These are phyloP conservation scores for Aspergillus thermomutatus DNA, from an alignment of 2,329 filamentous ascomycete species.

Conservation along the genomic window DNA sequence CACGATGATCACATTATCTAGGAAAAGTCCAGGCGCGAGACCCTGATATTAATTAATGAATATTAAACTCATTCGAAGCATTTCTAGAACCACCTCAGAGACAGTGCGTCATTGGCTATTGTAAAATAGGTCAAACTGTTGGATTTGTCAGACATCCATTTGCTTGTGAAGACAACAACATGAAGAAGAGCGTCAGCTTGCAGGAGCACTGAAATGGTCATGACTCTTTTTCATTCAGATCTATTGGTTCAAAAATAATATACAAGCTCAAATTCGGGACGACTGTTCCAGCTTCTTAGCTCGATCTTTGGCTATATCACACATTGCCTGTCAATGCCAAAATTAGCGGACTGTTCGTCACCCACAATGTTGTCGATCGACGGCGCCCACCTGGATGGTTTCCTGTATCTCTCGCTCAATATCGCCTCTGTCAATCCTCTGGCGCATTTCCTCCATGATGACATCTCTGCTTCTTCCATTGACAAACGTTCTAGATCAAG, in stretches of 20 bases:
- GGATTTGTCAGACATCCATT: not conserved
- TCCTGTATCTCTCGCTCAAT: constrained; percentile 65
- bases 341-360: not conserved
- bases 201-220: not conserved
- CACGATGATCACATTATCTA: not conserved
- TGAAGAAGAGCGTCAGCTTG: not conserved
- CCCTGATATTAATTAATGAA: not conserved
- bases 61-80: not conserved
- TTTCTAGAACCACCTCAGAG: not conserved
- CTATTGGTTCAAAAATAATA: not conserved
- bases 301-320: constrained; percentile 80
- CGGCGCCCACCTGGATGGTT: constrained; percentile 64
- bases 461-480: constrained; percentile 70
- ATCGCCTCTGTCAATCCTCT: constrained; percentile 67
- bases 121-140: not conserved
- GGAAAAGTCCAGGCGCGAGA: too few species aligned
- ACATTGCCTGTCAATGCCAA: constrained; percentile 68
- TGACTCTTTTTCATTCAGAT: not conserved
- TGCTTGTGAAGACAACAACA: not conserved
- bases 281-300: constrained; percentile 57
- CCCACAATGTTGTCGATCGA: not conserved
- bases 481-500: constrained; percentile 67
- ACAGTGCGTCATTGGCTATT: not conserved
- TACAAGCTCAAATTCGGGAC: constrained; percentile 4
- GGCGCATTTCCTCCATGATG: constrained; percentile 79